phyloP scores from a whole-genome alignment of 495 filamentous ascomycete genomes.

The Aspergillus bertholletiae region DNA sequence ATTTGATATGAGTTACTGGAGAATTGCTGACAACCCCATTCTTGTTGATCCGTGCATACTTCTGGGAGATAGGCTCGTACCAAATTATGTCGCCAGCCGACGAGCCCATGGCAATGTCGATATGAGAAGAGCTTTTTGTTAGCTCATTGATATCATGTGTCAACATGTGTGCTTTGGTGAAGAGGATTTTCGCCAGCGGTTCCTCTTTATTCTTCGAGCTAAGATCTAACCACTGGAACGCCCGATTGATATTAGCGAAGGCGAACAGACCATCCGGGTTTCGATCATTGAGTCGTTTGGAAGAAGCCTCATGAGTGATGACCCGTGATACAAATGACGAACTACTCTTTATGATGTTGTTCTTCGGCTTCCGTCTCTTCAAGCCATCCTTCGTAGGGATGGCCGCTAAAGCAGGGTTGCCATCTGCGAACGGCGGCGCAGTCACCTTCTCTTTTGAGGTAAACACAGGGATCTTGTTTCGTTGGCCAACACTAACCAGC shows the following conservation, averaged over 20 bases:
- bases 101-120: constrained; percentile 93
- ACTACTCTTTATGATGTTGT: constrained; percentile 96
- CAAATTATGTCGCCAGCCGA: constrained; percentile 96
- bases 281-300: constrained; percentile 75
- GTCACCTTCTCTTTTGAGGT: constrained; percentile 26
- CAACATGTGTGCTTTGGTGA: constrained; percentile 91
- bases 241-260: constrained; percentile 92
- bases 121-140: constrained; percentile 73
- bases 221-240: constrained; percentile 82
- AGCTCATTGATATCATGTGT: constrained; percentile 89
- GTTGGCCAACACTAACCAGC: constrained; percentile 62
- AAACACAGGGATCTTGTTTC: constrained; percentile 54
- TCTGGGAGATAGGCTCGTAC: constrained; percentile 96
- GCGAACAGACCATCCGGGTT: constrained; percentile 75
- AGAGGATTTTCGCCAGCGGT: constrained; percentile 88
- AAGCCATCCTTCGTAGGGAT: constrained; percentile 65
- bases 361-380: constrained; percentile 89
- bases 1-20: constrained; percentile 81
- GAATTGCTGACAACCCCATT: constrained; percentile 87
- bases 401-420: constrained; percentile 66
- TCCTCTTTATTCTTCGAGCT: constrained; percentile 62
- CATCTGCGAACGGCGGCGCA: constrained; percentile 80
- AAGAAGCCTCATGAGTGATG: constrained; percentile 79
- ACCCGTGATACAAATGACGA: constrained; percentile 94
- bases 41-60: constrained; percentile 94